Percentiles rank a stretch among this genome's conserved stretches.
These are phyloP conservation scores for Groenewaldozyma auringiensis DNA, from an alignment of 1,139 yeast genomes.

Conservation along the genomic window DNA sequence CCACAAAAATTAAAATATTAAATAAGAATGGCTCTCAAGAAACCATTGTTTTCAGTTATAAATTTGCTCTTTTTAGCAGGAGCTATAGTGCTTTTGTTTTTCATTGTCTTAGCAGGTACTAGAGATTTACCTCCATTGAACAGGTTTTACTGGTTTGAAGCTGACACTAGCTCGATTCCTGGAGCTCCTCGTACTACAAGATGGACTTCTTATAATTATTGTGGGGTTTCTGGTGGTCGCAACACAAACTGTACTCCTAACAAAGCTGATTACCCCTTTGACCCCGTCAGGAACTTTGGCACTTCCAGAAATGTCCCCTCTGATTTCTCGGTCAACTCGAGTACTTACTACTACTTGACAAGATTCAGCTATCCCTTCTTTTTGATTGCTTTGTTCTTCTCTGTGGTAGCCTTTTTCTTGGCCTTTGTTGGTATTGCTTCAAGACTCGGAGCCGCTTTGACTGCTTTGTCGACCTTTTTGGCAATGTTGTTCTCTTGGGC, in stretches of 20 bases:
- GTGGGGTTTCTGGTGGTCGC: conserved; percentile 41
- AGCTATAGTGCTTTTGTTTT: conserved; percentile 47
- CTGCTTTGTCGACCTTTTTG: conserved; percentile 33
- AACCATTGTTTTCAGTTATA: neutral
- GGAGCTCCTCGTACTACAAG: conserved; percentile 44
- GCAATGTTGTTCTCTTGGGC: conserved; percentile 48
- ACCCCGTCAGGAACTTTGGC: conserved; percentile 53
- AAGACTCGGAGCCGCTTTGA: conserved; percentile 28
- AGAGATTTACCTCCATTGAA: conserved; percentile 41
- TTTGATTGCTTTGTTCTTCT: conserved; percentile 51
- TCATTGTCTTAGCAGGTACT: conserved; percentile 60
- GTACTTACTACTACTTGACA: conserved; percentile 52
- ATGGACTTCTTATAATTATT: conserved; percentile 68
- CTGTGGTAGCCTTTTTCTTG: conserved; percentile 43
- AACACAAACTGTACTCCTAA: conserved; percentile 41
- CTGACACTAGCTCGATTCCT: conserved; percentile 51
- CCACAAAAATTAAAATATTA: neutral
- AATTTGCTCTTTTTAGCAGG: conserved; percentile 23
- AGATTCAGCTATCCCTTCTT: conserved; percentile 64
- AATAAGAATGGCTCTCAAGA: conserved; percentile 4
- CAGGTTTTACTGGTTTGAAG: conserved; percentile 63
- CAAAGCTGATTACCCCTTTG: conserved; percentile 57
- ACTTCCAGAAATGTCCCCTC: conserved; percentile 40
- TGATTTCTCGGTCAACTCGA: conserved; percentile 39
- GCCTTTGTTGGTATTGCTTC: conserved; percentile 30